Conservation (phyloP, 2,329 filamentous ascomycete species). For the Pseudocercospora ulei region DNA sequence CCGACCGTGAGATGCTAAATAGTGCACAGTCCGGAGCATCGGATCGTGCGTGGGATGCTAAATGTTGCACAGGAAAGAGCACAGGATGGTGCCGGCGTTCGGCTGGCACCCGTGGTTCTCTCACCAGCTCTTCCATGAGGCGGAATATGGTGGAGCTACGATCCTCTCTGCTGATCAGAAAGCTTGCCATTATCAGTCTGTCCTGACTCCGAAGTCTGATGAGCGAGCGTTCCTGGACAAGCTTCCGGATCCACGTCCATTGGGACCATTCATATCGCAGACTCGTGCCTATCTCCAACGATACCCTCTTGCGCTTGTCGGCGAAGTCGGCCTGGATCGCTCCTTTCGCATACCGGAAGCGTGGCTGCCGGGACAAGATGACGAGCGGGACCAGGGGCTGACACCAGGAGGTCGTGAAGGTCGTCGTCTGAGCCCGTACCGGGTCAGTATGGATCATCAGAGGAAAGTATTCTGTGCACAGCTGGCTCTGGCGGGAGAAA, state of each 20-base stretch:
- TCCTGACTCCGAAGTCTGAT: constrained; percentile 51
- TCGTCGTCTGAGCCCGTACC: constrained; percentile 55
- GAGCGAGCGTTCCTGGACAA: constrained; percentile 42
- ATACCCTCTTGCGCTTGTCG: constrained; percentile 58
- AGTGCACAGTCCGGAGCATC: constrained; percentile 31
- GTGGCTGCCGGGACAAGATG: constrained; percentile 41
- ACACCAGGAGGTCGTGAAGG: constrained; percentile 65
- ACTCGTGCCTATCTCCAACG: constrained; percentile 48
- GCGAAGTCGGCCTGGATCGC: constrained; percentile 70
- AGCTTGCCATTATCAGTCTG: constrained; percentile 55
- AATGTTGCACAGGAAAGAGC: constrained; percentile 24
- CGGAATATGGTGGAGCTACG: constrained; percentile 29
- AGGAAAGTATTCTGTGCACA: constrained; percentile 56
- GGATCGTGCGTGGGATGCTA: constrained; percentile 32
- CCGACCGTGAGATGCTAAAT: background rate
- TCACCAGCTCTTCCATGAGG: constrained; percentile 61
- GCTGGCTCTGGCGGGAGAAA: constrained; percentile 59
- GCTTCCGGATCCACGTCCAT: constrained; percentile 52
- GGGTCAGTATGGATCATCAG: constrained; percentile 61
- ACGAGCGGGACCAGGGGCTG: constrained; percentile 42
- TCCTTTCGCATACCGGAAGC: constrained; percentile 61
- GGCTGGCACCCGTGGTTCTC: constrained; percentile 87
- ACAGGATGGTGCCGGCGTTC: constrained; percentile 59
- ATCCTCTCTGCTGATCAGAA: constrained; percentile 39
- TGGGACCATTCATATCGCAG: constrained; percentile 50